Percentiles rank a stretch among this genome's conserved stretches.
Conservation (phyloP, 2,329 filamentous ascomycete species). For the Sodiomyces alkalinus region DNA sequence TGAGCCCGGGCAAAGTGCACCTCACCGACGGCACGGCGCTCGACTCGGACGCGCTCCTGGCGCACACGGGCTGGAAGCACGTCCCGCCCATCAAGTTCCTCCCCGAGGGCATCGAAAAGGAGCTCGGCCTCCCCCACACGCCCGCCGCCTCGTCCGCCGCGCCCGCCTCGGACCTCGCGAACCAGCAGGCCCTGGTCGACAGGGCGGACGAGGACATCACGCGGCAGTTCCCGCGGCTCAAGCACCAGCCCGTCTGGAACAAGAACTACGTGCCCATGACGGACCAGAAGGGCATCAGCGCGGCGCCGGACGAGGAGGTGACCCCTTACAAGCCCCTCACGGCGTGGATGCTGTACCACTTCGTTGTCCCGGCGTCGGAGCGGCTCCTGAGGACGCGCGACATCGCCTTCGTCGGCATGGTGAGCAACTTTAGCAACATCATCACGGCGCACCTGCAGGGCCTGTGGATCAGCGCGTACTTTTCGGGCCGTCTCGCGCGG, state of each 20-base stretch:
- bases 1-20: constrained; percentile 30
- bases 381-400: constrained; percentile 21
- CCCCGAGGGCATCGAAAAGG: constrained; percentile 26
- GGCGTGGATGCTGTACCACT: constrained; percentile 28
- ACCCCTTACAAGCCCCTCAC: constrained; percentile 15
- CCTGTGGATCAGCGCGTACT: constrained; percentile 51
- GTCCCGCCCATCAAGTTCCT: constrained; percentile 36
- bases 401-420: constrained; percentile 28
- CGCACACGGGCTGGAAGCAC: constrained; percentile 44
- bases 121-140: constrained; percentile 32
- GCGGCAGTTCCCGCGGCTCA: constrained; percentile 33
- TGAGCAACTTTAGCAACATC: constrained; percentile 26
- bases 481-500: constrained; percentile 19
- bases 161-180: constrained; percentile 17
- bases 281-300: constrained; percentile 20
- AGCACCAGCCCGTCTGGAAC: constrained; percentile 33
- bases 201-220: constrained; percentile 38
- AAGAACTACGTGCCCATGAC: constrained; percentile 27
- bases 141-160: constrained; percentile 8
- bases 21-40: constrained; percentile 33
- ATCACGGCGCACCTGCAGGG: constrained; percentile 32
- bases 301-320: constrained; percentile 13
- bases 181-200: constrained; percentile 19
- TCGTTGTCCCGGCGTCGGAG: constrained; percentile 26
- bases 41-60: constrained; percentile 34